Conservation (phyloP, 148 eudicot species). For the Vaccinium macrocarpon region DNA sequence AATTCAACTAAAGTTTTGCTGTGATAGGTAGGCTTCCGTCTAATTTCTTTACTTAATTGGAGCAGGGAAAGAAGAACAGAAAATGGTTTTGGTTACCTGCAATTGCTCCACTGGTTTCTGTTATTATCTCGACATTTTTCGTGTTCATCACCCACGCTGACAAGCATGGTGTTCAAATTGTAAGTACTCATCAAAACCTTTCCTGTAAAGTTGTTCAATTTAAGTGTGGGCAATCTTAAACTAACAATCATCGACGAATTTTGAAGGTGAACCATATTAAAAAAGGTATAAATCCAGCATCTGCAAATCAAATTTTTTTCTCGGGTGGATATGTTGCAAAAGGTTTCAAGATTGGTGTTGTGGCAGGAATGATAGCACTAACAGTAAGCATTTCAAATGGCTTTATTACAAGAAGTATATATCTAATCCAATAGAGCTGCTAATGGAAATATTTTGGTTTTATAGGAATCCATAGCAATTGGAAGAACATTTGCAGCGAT, state of each 20-base stretch:
- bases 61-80: slow-evolving; percentile 78
- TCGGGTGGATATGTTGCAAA: slow-evolving; percentile 46
- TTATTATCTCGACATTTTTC: slow-evolving; percentile 62
- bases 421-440: neutral
- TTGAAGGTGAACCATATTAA: slow-evolving; percentile 61
- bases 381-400: slow-evolving; percentile 42
- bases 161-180: slow-evolving; percentile 70
- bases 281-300: slow-evolving; percentile 65
- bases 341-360: slow-evolving; percentile 65
- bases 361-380: slow-evolving; percentile 67
- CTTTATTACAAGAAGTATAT: neutral
- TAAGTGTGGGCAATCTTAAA: neutral
- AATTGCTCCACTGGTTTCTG: slow-evolving; percentile 74
- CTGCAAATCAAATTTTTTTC: slow-evolving; percentile 49
- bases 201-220: neutral
- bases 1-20: neutral
- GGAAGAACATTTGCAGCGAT: slow-evolving; percentile 86
- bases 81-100: slow-evolving; percentile 87
- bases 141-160: slow-evolving; percentile 69
- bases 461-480: slow-evolving; percentile 83
- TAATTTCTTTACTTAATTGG: neutral
- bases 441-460: neutral
- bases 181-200: slow-evolving; percentile 23
- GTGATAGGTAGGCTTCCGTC: neutral
- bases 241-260: neutral